phyloP scores from a whole-genome alignment of 2,329 filamentous ascomycete genomes.

The Phyllosticta paracitricarpa region DNA sequence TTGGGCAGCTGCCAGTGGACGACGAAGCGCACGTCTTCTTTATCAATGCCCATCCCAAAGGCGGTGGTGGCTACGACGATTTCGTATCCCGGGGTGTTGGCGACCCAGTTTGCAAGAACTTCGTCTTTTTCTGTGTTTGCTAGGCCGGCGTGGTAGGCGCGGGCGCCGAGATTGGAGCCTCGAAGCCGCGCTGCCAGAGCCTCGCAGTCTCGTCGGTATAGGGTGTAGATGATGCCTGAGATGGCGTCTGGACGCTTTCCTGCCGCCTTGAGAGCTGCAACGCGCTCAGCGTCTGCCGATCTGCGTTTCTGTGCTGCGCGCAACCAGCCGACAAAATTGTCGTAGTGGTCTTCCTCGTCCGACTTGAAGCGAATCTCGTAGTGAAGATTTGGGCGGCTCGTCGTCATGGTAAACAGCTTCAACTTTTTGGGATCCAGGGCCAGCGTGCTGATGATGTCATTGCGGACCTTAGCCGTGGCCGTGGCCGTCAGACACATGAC shows the following conservation, averaged over 20 bases:
- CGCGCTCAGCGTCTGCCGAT: constrained; percentile 45
- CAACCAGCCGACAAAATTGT: constrained; percentile 69
- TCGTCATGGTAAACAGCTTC: constrained; percentile 72
- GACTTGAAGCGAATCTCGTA: constrained; percentile 79
- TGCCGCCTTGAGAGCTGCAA: constrained; percentile 45
- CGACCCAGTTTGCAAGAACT: constrained; percentile 61
- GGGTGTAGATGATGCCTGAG: constrained; percentile 70
- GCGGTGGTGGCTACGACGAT: constrained; percentile 92
- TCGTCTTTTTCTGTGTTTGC: constrained; percentile 57
- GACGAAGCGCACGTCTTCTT: constrained; percentile 87
- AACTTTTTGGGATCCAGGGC: constrained; percentile 55
- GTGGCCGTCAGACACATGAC: constrained; percentile 92
- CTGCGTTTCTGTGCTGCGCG: constrained; percentile 62
- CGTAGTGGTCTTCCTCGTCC: constrained; percentile 64
- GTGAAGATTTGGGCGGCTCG: constrained; percentile 75
- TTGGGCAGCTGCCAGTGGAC: constrained; percentile 91
- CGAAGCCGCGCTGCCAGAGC: constrained; percentile 56
- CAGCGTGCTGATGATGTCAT: constrained; percentile 72
- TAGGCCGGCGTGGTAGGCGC: constrained; percentile 63
- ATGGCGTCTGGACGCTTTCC: constrained; percentile 54
- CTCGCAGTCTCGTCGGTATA: constrained; percentile 66
- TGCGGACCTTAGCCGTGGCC: constrained; percentile 67
- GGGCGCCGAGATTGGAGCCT: constrained; percentile 59
- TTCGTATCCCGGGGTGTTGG: constrained; percentile 67
- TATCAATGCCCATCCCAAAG: constrained; percentile 97